Evolutionary conservation across 805 yeast genomes (phyloP).

Genomic region (Danielia reshetovae): DNA sequence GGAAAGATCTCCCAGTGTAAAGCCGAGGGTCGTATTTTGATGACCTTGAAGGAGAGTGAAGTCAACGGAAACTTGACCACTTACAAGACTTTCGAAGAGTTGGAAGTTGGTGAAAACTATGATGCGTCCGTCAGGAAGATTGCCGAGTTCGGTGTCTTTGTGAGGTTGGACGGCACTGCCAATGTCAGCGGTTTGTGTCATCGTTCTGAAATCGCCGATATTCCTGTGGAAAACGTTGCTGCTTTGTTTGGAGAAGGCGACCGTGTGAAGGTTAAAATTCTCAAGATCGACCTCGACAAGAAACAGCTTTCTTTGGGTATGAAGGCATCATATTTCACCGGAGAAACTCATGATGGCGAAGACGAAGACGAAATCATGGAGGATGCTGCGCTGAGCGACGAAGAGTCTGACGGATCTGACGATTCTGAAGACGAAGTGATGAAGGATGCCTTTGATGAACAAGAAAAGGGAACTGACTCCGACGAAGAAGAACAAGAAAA

Average conservation of each 20-base stretch:
- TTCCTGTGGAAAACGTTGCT: constrained; percentile 50
- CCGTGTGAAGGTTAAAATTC: constrained; percentile 78
- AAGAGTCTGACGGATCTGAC: constrained; percentile 4
- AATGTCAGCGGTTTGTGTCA: constrained; percentile 86
- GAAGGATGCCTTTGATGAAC: constrained; percentile 28
- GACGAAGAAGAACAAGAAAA: constrained; percentile 27
- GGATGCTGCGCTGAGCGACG: constrained; percentile 7
- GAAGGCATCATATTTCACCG: constrained; percentile 84
- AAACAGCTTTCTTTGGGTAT: constrained; percentile 82
- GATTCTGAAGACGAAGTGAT: constrained; percentile 26
- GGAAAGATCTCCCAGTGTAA: constrained; percentile 69
- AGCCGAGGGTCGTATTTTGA: constrained; percentile 58
- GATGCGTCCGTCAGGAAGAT: constrained; percentile 78
- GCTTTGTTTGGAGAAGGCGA: constrained; percentile 85
- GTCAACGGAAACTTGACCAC: constrained; percentile 64
- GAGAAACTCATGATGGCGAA: constrained; percentile 29
- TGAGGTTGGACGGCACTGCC: constrained; percentile 69
- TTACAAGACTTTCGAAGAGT: constrained; percentile 60
- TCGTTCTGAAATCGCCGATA: constrained; percentile 76
- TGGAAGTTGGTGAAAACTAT: constrained; percentile 63
- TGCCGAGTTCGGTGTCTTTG: constrained; percentile 89
- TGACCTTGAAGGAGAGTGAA: constrained; percentile 79
- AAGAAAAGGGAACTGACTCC: constrained; percentile 12
- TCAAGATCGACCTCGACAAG: constrained; percentile 58
- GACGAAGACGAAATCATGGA: constrained; percentile 21